phyloP scores from a whole-genome alignment of 2,329 filamentous ascomycete species.

The Bipolaris sorokiniana region DNA sequence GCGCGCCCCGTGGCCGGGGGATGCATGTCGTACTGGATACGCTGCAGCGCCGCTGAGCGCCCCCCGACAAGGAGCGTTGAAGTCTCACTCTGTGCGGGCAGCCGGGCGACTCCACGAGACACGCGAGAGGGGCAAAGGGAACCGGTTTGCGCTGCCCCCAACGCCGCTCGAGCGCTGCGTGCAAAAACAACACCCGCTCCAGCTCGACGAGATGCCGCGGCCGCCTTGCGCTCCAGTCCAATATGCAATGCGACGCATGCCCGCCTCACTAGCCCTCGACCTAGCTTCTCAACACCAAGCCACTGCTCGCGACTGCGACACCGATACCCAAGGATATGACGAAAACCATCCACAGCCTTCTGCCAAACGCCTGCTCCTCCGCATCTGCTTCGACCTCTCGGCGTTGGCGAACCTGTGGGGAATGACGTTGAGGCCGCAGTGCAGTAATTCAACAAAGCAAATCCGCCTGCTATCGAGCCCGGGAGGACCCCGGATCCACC shows the following conservation, averaged over 20 bases:
- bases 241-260: constrained; percentile 3
- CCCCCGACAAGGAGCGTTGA: neutral
- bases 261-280: constrained; percentile 10
- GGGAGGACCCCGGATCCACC: too few relatives aligned
- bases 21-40: neutral
- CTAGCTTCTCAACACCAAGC: constrained; percentile 39
- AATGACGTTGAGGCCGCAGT: constrained; percentile 7
- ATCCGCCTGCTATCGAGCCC: neutral
- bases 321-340: constrained; percentile 20
- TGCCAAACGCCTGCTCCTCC: constrained; percentile 23
- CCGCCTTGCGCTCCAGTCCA: neutral
- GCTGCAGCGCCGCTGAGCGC: neutral
- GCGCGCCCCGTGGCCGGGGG: neutral
- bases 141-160: neutral
- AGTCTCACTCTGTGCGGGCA: neutral
- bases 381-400: constrained; percentile 9
- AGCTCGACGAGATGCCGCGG: neutral
- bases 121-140: neutral
- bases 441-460: constrained; percentile 3
- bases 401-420: constrained; percentile 21
- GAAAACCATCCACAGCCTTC: constrained; percentile 12
- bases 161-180: neutral
- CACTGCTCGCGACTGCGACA: constrained; percentile 5
- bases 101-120: neutral
- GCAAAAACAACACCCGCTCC: neutral